Evolutionary conservation across 1,284 basidiomycete genomes (phyloP), one percentile per base, ranked within the genome.

Genomic region (Melampsora larici-populina): DNA sequence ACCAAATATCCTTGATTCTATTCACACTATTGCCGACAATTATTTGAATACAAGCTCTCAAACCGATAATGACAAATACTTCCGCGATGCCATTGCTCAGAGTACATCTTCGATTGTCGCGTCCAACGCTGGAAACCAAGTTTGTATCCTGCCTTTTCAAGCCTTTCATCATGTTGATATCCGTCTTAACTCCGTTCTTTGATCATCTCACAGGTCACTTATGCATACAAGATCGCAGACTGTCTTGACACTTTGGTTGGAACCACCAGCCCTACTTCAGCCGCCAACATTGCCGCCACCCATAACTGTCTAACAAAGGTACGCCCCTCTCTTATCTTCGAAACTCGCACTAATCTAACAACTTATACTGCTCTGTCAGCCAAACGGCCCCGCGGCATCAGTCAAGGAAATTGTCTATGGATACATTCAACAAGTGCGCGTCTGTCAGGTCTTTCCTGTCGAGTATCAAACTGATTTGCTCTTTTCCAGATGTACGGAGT

Each of bases 121-220:
- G n/a, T 70, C 66, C 5, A 77, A 77, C 26, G 75, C 75, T 29
- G 75, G 75, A 48, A 69, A 70, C 26, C 75, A 77, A 43, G 75
- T 77, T 7, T 17, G 51, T 26, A 7, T 55, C 51, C 18, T 21
- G 11, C 51, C 51, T 21, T 55, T 11, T 1, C 51, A 17, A 15
- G 7, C 24, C 24, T 55, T 26, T 55, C 7, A 17, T 26, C 18
- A n/a, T n/a, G 21, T 75, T 62, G 24, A 21, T 43, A 21, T 51
- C 26, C n/a, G 40, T 29, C 13, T 67, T 49, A 40, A 31, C 18
- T 36, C 15, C 21, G 11, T 36, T 46, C n/a, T 64, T 55, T 55
- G 51, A 55, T 55, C 3, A 55, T 55, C 24, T 33, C 1, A 9
- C 17, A 77, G 75, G 67, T 70, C 33, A 77, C 75, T 9, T 77